A percentile compares a stretch with the other conserved stretches of the same genome.
Evolutionary conservation across 768 basidiomycete genomes (phyloP).

Genomic region (Lactarius quietus): DNA sequence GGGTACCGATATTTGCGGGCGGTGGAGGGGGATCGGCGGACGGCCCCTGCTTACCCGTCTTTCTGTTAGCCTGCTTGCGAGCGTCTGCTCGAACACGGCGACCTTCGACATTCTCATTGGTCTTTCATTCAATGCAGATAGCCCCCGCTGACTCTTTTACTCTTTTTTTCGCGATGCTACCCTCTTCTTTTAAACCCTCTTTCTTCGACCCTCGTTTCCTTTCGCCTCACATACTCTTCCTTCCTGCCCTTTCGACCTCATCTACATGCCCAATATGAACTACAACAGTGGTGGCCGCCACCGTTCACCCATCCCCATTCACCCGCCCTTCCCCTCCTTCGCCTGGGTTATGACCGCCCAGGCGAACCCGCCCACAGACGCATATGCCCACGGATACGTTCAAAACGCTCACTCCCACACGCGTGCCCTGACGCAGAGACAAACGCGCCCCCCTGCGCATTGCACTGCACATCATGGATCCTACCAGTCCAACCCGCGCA

Average conservation of each 20-base stretch:
- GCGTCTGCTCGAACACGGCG: conserved; percentile 11
- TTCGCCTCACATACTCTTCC: background rate
- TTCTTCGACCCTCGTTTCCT: background rate
- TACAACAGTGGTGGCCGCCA: background rate
- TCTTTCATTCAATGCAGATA: background rate
- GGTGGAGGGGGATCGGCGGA: background rate
- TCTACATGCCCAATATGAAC: conserved; percentile 1
- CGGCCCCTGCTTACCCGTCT: background rate
- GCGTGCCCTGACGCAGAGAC: background rate
- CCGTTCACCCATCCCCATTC: background rate
- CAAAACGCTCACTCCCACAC: too few relatives aligned
- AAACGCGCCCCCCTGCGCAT: background rate
- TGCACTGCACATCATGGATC: background rate
- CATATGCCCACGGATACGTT: conserved; percentile 14
- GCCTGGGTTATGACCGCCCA: conserved; percentile 19
- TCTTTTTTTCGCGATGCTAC: conserved; percentile 2
- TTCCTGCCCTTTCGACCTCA: background rate
- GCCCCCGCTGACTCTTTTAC: background rate
- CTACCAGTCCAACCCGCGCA: background rate
- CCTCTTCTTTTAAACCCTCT: conserved; percentile 5
- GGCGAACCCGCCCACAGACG: conserved; percentile 8
- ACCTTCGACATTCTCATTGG: conserved; percentile 6
- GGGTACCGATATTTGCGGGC: background rate
- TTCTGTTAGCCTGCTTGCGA: background rate
- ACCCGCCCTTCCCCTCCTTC: conserved; percentile 20